phyloP scores from a whole-genome alignment of 2,329 filamentous ascomycete species.

The Bipolaris victoriae region DNA sequence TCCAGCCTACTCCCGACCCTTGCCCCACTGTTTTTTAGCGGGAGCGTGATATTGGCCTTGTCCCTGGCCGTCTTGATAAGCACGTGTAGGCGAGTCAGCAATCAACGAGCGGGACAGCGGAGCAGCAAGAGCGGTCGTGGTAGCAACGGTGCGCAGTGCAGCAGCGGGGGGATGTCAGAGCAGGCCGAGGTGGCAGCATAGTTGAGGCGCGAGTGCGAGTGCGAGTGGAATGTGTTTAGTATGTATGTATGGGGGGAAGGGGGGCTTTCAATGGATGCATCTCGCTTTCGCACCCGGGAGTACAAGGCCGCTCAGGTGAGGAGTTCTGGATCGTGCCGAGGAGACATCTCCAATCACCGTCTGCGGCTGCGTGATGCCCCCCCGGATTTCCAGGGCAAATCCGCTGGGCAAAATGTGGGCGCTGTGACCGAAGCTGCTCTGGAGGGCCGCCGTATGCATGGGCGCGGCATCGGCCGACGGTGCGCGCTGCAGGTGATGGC shows the following conservation, averaged over 20 bases:
- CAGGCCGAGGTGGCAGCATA: too few relatives aligned
- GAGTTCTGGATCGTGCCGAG: conserved; percentile 31
- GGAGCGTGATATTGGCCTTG: conserved; percentile 42
- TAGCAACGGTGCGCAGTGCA: conserved; percentile 8
- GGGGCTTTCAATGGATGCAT: neutral
- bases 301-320: conserved; percentile 31
- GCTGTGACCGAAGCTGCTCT: conserved; percentile 26
- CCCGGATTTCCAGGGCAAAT: conserved; percentile 20
- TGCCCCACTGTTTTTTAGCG: conserved; percentile 49
- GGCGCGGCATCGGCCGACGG: conserved; percentile 24
- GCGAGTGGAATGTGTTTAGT: conserved; percentile 5
- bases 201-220: conserved; percentile 6
- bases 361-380: conserved; percentile 24
- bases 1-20: conserved; percentile 26
- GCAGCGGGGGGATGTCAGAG: neutral
- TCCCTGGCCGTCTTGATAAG: conserved; percentile 42
- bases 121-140: conserved; percentile 13
- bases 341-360: conserved; percentile 40
- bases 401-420: conserved; percentile 13
- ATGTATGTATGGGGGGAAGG: neutral
- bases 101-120: conserved; percentile 22
- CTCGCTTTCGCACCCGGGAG: conserved; percentile 12
- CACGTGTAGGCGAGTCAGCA: conserved; percentile 39
- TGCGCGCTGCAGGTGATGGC: conserved; percentile 19
- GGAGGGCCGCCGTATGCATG: conserved; percentile 28